Evolutionary conservation across 495 filamentous ascomycete genomes (phyloP), one percentile per base, ranked within the genome.

Genomic region (Jackrogersella multiformis): DNA sequence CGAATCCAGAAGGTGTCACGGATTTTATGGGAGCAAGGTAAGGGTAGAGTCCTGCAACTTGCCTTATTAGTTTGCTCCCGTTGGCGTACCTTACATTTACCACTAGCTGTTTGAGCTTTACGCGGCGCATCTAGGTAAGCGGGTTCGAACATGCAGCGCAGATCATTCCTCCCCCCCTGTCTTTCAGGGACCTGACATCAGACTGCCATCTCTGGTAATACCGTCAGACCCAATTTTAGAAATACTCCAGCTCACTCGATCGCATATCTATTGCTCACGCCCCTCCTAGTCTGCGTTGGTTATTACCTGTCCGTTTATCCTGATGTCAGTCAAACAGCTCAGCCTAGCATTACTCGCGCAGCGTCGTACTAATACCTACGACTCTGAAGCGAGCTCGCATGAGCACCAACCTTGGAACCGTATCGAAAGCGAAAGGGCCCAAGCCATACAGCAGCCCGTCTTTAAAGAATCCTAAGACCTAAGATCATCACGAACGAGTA

Each of bases 31-130:
- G 35, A 49, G 49, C 61, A 44, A 38, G 34, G 41, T 23, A 64
- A 64, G 66, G 51, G 55, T 39, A 48, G 35, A 16, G 24, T 24
- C 49, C 51, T 61, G 56, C 44, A 56, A 60, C 49, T 64, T 64
- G 56, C 56, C 56, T 56, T 52, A 64, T 56, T 69, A 46, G 61
- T 24, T 59, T 35, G 39, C 46, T 23, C 51, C 21, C 35, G 34
- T 55, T 56, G 51, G 12, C 32, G 66, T 69, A 49, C 66, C 66
- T 64, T 60, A 53, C 66, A 64, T 69, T 69, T 32, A 64, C 64
- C 63, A 42, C 52, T n/a, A n/a, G n/a, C n/a, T 15, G 16, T 23
- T 38, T 12, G 30, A 38, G 26, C 26, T n/a, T n/a, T 7, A 30
- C 4, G 26, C 26, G 26, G 26, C 26, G 26, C 48, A 58, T 59